Percentiles rank a stretch among this genome's conserved stretches.
phyloP scores from a whole-genome alignment of 352 stramenopile species.

The Phytophthora cactorum region DNA sequence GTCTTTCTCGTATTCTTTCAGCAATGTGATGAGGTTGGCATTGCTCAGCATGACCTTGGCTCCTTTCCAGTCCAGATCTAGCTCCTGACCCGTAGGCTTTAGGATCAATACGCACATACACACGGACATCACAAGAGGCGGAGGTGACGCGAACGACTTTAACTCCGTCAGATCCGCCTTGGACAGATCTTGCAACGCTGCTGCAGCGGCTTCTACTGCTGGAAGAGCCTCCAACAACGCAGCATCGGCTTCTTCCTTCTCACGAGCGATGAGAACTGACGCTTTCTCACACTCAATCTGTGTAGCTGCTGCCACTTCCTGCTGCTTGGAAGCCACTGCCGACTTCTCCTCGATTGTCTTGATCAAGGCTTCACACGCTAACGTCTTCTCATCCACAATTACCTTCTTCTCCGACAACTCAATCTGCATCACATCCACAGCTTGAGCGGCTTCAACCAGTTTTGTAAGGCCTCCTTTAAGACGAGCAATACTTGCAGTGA shows the following conservation, averaged over 20 bases:
- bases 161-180: constrained; percentile 96
- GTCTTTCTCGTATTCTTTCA: constrained; percentile 97
- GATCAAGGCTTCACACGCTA: constrained; percentile 93
- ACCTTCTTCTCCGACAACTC: constrained; percentile 95
- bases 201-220: constrained; percentile 92
- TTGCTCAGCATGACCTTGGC: constrained; percentile 96
- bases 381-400: constrained; percentile 95
- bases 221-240: constrained; percentile 93
- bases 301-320: constrained; percentile 91
- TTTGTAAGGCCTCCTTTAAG: constrained; percentile 94
- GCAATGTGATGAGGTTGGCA: constrained; percentile 86
- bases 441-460: constrained; percentile 92
- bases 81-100: constrained; percentile 91
- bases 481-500: constrained; percentile 90
- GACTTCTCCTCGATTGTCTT: constrained; percentile 95
- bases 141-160: constrained; percentile 95
- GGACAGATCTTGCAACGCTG: constrained; percentile 93
- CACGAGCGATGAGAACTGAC: constrained; percentile 89
- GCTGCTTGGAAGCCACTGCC: constrained; percentile 89
- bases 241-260: constrained; percentile 94
- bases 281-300: constrained; percentile 92
- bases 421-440: constrained; percentile 94
- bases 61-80: constrained; percentile 94
- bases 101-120: constrained; percentile 93
- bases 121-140: constrained; percentile 93